Conservation (phyloP, 2,329 filamentous ascomycete species). For the Botrytis cinerea region DNA sequence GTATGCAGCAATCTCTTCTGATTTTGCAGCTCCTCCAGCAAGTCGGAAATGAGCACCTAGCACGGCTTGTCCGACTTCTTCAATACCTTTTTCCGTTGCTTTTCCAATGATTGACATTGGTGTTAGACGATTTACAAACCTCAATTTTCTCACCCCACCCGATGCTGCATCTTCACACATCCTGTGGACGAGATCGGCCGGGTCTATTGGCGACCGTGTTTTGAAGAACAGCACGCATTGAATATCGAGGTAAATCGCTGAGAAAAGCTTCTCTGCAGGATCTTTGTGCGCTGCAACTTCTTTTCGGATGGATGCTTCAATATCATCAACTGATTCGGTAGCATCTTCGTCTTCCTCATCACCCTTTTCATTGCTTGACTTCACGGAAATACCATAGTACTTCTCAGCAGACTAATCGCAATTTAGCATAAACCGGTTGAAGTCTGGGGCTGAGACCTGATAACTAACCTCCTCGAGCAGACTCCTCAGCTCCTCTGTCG, state of each 20-base stretch:
- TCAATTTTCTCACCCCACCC: slow-evolving; percentile 51
- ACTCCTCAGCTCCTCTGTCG: slow-evolving; percentile 64
- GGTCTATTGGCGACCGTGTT: slow-evolving; percentile 56
- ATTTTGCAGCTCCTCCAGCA: slow-evolving; percentile 41
- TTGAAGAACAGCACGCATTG: slow-evolving; percentile 66
- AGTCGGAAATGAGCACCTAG: slow-evolving; percentile 61
- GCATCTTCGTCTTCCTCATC: slow-evolving; percentile 47
- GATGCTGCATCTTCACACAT: slow-evolving; percentile 57
- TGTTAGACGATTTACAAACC: slow-evolving; percentile 63
- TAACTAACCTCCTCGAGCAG: slow-evolving; percentile 65
- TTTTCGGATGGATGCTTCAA: slow-evolving; percentile 70
- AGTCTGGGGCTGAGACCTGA: neutral
- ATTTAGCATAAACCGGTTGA: slow-evolving; percentile 12
- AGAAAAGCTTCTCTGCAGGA: slow-evolving; percentile 50
- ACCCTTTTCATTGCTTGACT: slow-evolving; percentile 37
- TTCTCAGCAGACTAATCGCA: slow-evolving; percentile 62
- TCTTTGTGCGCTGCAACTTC: slow-evolving; percentile 60
- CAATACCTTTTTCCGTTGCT: slow-evolving; percentile 68
- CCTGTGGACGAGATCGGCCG: slow-evolving; percentile 53
- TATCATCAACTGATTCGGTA: slow-evolving; percentile 54
- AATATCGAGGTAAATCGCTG: slow-evolving; percentile 55
- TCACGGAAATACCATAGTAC: slow-evolving; percentile 50
- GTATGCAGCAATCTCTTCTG: slow-evolving; percentile 31
- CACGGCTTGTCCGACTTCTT: slow-evolving; percentile 63
- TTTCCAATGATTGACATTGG: slow-evolving; percentile 58